A percentile compares a stretch with the other conserved stretches of the same genome.
Evolutionary conservation across 1,284 basidiomycete genomes (phyloP).

Genomic region (Cystobasidium sp.): DNA sequence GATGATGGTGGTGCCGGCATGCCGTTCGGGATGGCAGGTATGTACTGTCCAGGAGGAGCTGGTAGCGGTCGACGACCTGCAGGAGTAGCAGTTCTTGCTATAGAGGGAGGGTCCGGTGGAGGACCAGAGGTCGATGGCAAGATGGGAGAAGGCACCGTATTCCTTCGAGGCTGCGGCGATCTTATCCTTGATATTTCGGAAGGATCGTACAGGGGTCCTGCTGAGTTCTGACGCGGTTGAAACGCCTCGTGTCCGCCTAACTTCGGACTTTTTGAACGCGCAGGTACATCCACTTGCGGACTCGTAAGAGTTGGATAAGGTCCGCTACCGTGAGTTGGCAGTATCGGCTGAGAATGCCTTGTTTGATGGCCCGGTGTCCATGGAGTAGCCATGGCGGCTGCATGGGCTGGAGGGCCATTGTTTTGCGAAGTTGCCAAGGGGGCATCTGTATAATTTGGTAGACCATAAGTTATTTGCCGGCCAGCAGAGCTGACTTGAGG

Average conservation of each 20-base stretch:
- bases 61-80: conserved; percentile 6
- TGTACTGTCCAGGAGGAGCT: background rate
- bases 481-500: background rate
- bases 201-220: background rate
- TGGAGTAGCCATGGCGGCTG: background rate
- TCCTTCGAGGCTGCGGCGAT: conserved; percentile 31
- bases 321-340: conserved; percentile 11
- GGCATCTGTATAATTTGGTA: background rate
- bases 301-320: background rate
- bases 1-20: background rate
- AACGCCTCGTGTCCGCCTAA: conserved; percentile 9
- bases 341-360: conserved; percentile 25
- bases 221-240: background rate
- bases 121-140: background rate
- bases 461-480: background rate
- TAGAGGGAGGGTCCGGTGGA: background rate
- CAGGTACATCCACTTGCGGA: conserved; percentile 8
- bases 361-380: conserved; percentile 22
- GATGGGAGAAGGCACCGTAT: conserved; percentile 11
- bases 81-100: background rate
- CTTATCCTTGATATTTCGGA: conserved; percentile 5
- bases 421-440: conserved; percentile 12
- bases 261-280: conserved; percentile 30
- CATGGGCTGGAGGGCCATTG: background rate
- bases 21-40: background rate